phyloP scores from a whole-genome alignment of 192 early-diverging fungal genomes.

The Mortierella alpina region DNA sequence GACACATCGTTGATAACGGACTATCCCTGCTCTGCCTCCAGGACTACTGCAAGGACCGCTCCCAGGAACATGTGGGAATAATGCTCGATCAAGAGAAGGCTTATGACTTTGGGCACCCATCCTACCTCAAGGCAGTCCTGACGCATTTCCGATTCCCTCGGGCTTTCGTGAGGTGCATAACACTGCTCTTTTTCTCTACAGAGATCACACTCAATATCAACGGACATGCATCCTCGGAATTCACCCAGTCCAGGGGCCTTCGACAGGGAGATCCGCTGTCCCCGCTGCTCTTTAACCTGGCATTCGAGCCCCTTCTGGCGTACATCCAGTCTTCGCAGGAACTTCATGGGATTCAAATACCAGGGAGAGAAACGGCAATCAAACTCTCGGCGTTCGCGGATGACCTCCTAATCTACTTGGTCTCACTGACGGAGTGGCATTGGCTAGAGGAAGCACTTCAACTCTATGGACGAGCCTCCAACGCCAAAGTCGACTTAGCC shows the following conservation, averaged over 20 bases:
- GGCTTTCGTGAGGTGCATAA: neutral
- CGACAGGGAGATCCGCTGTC: constrained; percentile 55
- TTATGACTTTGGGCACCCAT: constrained; percentile 38
- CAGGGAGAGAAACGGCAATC: neutral
- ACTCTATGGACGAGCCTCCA: constrained; percentile 12
- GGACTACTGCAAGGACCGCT: too few species aligned
- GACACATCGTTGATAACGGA: too few species aligned
- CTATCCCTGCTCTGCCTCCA: too few species aligned
- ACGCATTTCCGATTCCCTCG: neutral
- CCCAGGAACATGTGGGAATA: constrained; percentile 3
- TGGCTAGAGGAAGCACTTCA: neutral
- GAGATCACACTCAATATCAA: constrained; percentile 36
- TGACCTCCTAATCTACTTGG: constrained; percentile 20
- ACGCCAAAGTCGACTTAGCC: constrained; percentile 27
- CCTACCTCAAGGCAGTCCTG: constrained; percentile 4
- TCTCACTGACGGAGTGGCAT: constrained; percentile 2
- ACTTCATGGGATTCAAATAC: neutral
- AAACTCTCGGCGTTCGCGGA: constrained; percentile 34
- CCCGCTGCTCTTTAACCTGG: too few species aligned
- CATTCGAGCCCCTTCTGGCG: too few species aligned
- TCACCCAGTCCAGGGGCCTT: constrained; percentile 28
- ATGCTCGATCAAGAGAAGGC: constrained; percentile 51
- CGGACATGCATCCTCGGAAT: neutral
- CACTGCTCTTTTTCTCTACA: constrained; percentile 32
- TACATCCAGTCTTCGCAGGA: too few species aligned